Conservation (phyloP, 129 eudicot species). For the Flaveria robusta region DNA sequence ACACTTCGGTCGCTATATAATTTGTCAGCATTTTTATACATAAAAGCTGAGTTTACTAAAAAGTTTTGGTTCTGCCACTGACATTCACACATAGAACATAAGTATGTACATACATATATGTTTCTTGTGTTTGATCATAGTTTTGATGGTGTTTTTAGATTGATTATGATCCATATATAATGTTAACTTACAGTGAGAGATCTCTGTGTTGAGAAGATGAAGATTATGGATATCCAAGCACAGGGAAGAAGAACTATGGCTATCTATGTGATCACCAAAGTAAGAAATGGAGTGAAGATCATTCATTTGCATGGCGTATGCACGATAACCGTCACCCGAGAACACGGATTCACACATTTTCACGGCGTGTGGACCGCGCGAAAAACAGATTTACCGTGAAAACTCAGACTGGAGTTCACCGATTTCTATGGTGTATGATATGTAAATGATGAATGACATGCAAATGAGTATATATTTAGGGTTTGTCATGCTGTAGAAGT, state of each 20-base stretch:
- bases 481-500: conserved; percentile 2
- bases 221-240: conserved; percentile 60
- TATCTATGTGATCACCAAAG: conserved; percentile 34
- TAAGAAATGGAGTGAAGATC: conserved; percentile 66
- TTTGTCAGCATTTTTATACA: no score
- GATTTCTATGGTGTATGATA: conserved; percentile 13
- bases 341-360: conserved; percentile 20
- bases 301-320: conserved; percentile 38
- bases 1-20: no score
- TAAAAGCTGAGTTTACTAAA: no score
- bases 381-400: neutral
- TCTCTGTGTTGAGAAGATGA: conserved; percentile 70
- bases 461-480: conserved; percentile 29
- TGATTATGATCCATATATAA: neutral
- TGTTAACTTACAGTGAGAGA: conserved; percentile 45
- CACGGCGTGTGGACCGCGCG: neutral
- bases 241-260: conserved; percentile 49
- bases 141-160: neutral
- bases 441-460: conserved; percentile 9
- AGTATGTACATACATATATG: neutral
- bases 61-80: neutral
- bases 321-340: conserved; percentile 5
- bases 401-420: conserved; percentile 10
- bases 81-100: no score
- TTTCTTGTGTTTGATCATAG: no score